phyloP scores from a whole-genome alignment of 2,329 filamentous ascomycete species.

The Davidsoniella eucalypti region DNA sequence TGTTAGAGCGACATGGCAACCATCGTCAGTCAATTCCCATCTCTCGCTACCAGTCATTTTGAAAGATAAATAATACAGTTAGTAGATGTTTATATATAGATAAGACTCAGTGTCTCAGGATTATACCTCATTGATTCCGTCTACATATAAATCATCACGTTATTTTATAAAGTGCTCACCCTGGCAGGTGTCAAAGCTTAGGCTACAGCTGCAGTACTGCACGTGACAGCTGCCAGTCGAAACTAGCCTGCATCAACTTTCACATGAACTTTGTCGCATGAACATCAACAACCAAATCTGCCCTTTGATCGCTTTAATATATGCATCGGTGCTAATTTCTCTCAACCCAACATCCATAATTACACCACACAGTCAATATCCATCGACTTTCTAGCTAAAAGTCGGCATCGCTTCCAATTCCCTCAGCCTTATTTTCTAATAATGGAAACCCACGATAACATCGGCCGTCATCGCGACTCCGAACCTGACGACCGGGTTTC shows the following conservation, averaged over 20 bases:
- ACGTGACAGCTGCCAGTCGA: not conserved
- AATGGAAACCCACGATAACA: slow-evolving; percentile 3
- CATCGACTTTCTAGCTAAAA: not conserved
- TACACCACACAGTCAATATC: not conserved
- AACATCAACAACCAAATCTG: slow-evolving; percentile 9
- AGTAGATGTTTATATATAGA: no score
- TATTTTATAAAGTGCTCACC: not conserved
- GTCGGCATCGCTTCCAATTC: not conserved
- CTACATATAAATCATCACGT: no score
- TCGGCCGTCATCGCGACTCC: not conserved
- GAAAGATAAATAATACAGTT: no score
- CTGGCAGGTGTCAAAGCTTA: not conserved
- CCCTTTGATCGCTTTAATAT: slow-evolving; percentile 14
- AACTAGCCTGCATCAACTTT: not conserved
- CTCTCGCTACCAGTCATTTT: not conserved
- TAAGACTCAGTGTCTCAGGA: no score
- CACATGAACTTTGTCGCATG: no score
- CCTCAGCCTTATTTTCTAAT: no score
- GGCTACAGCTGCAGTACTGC: not conserved
- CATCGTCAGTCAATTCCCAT: slow-evolving; percentile 29
- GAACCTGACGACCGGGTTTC: not conserved
- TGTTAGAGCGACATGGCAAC: slow-evolving; percentile 54
- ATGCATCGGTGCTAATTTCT: no score
- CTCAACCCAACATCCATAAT: no score
- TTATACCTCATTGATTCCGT: no score